Conservation (phyloP, 176 grass and related monocot genomes). For the Triticum aestivum region IWGSC_CS_RefSeq_v2.1 NC_057800.1:245987397-245987896, state of each 20-base stretch:
- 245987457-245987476: conserved; percentile 45
- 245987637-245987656: conserved; percentile 88
- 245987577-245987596: conserved; percentile 91
- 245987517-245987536: conserved; percentile 76
- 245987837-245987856: conserved; percentile 73
- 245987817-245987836: conserved; percentile 61
- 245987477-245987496: conserved; percentile 71
- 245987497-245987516: conserved; percentile 69
- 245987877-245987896: conserved; percentile 51
- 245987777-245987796: conserved; percentile 66
- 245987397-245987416: conserved; percentile 29
- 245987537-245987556: conserved; percentile 65
- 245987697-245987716: conserved; percentile 59
- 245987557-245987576: conserved; percentile 88
- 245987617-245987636: conserved; percentile 73
- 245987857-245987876: conserved; percentile 80
- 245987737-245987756: conserved; percentile 57
- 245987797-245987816: conserved; percentile 50
- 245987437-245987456: conserved; percentile 31
- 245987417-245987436: conserved; percentile 18
- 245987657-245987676: conserved; percentile 83
- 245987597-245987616: conserved; percentile 93
- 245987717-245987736: conserved; percentile 56
- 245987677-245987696: conserved; percentile 92
- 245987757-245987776: conserved; percentile 67